Evolutionary conservation across 2,329 filamentous ascomycete genomes (phyloP).

Genomic region (Penicillium sp.): DNA sequence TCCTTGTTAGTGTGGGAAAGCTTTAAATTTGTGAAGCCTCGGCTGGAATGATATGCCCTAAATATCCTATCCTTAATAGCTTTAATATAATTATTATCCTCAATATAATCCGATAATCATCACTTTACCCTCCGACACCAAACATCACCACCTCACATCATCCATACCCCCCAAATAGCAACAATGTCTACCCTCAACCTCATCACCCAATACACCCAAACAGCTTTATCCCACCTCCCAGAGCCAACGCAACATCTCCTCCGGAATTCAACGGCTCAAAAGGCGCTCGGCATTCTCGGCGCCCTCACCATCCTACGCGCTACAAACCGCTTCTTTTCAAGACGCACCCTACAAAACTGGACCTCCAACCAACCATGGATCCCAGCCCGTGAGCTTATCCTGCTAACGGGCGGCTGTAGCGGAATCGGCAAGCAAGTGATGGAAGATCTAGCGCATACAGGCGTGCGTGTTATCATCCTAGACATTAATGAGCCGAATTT

Average conservation of each 20-base stretch:
- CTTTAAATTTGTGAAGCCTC: not conserved
- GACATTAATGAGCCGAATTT: conserved; percentile 39
- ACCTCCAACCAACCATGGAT: conserved; percentile 27
- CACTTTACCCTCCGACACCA: not conserved
- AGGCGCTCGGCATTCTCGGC: conserved; percentile 24
- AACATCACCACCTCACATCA: not conserved
- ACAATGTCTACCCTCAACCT: conserved; percentile 19
- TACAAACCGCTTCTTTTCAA: conserved; percentile 31
- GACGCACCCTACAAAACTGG: conserved; percentile 36
- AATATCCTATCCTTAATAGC: not conserved
- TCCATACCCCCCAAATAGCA: conserved; percentile 15
- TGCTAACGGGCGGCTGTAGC: conserved; percentile 40
- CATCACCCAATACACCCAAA: conserved; percentile 27
- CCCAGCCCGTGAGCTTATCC: conserved; percentile 32
- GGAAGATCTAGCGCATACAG: conserved; percentile 30
- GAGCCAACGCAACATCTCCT: conserved; percentile 29
- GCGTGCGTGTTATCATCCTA: conserved; percentile 37
- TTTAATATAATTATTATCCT: not conserved
- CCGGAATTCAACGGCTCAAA: conserved; percentile 31
- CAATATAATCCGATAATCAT: not conserved
- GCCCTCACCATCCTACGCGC: conserved; percentile 28
- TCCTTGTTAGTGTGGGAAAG: conserved; percentile 1
- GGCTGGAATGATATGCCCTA: not conserved
- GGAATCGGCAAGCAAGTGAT: conserved; percentile 43
- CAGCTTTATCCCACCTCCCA: conserved; percentile 28